Conservation (phyloP, 2,329 filamentous ascomycete genomes). For the Xylariaceae sp. region DNA sequence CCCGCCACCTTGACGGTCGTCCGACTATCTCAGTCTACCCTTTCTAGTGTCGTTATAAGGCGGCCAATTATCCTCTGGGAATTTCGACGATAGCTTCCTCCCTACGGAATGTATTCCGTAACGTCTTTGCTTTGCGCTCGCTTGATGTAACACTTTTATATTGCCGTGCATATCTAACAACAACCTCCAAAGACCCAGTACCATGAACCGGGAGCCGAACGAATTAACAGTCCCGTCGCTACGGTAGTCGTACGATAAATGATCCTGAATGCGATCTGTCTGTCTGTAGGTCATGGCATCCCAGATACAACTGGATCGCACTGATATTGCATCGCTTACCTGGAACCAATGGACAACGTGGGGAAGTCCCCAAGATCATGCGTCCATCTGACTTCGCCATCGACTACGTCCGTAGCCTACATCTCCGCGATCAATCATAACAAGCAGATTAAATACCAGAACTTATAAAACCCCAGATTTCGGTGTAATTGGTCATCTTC, state of each 20-base stretch:
- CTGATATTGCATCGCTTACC: not conserved
- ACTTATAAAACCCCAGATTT: not conserved
- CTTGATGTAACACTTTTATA: no score
- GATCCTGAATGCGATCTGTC: not conserved
- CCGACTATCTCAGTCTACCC: no score
- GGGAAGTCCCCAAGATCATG: not conserved
- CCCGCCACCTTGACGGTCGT: not conserved
- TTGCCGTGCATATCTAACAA: no score
- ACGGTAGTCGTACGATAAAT: not conserved
- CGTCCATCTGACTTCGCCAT: not conserved
- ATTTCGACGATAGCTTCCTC: no score
- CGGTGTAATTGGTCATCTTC: not conserved
- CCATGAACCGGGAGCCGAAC: no score
- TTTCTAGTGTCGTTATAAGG: no score
- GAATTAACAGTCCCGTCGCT: not conserved
- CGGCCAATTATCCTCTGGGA: no score
- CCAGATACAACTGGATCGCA: not conserved
- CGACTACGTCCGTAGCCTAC: not conserved
- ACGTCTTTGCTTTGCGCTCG: no score
- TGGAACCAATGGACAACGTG: not conserved
- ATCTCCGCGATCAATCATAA: not conserved
- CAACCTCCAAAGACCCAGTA: no score
- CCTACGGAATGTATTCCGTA: no score
- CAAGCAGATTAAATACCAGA: not conserved
- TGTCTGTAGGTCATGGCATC: not conserved